phyloP scores from a whole-genome alignment of 768 basidiomycete genomes.

The Phylloporus rhodoxanthus region DNA sequence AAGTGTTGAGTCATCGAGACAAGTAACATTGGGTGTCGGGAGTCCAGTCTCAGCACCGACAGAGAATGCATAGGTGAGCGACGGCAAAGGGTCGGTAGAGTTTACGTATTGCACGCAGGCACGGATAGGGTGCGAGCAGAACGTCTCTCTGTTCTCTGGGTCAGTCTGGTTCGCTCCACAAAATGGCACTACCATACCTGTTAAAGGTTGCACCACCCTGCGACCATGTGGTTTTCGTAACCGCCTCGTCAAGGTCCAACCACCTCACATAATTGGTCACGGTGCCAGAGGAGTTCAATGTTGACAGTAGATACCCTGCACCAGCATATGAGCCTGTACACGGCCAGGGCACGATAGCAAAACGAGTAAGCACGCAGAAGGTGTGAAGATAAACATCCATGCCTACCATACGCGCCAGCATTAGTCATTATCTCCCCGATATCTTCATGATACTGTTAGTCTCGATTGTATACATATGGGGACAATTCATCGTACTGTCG shows the following conservation, averaged over 20 bases:
- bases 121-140: slow-evolving; percentile 61
- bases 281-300: slow-evolving; percentile 35
- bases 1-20: slow-evolving; percentile 50
- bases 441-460: slow-evolving; percentile 32
- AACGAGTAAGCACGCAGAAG: not conserved
- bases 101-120: slow-evolving; percentile 59
- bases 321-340: slow-evolving; percentile 59
- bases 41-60: slow-evolving; percentile 41
- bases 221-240: slow-evolving; percentile 56
- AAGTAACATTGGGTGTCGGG: slow-evolving; percentile 55
- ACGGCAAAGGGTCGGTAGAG: slow-evolving; percentile 31
- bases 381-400: not conserved
- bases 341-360: not conserved
- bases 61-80: slow-evolving; percentile 44
- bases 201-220: slow-evolving; percentile 42
- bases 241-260: slow-evolving; percentile 62
- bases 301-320: slow-evolving; percentile 55
- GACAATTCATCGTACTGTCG: slow-evolving; percentile 34
- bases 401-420: slow-evolving; percentile 57
- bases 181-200: slow-evolving; percentile 35
- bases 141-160: slow-evolving; percentile 38
- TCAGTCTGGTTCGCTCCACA: not conserved
- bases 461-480: not conserved
- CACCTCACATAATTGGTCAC: slow-evolving; percentile 50
- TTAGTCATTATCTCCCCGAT: slow-evolving; percentile 48